Conservation (phyloP, 306 rosid species). For the Psophocarpus tetragonolobus region DNA sequence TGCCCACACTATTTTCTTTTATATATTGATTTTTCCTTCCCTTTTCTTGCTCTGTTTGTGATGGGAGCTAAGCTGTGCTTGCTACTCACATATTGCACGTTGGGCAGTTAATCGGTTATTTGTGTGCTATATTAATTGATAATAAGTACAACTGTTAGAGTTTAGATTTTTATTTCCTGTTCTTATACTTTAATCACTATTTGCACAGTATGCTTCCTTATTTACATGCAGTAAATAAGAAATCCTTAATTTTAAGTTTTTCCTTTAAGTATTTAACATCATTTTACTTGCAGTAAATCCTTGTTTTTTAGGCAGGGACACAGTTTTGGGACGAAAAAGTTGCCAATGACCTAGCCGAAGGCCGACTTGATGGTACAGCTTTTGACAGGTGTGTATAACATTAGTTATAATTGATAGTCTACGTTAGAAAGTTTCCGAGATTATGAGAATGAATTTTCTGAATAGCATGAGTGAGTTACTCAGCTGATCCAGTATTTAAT, state of each 20-base stretch:
- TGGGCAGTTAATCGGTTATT: background rate
- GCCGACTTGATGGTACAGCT: conserved; percentile 79
- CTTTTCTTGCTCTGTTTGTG: background rate
- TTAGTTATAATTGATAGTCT: background rate
- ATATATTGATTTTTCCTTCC: background rate
- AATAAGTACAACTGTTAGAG: too few species aligned
- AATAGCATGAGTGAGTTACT: background rate
- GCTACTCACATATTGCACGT: background rate
- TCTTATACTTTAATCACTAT: background rate
- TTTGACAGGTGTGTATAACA: conserved; percentile 79
- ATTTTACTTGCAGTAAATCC: conserved; percentile 27
- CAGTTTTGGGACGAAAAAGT: conserved; percentile 98
- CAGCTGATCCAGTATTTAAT: background rate
- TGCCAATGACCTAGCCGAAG: conserved; percentile 81
- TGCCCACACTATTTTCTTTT: background rate
- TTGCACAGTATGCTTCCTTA: background rate
- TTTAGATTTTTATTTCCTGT: conserved; percentile 10
- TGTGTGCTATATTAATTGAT: background rate
- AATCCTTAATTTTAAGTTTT: conserved; percentile 9
- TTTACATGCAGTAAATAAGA: background rate
- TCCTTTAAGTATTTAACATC: conserved; percentile 15
- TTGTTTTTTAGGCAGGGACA: conserved; percentile 82
- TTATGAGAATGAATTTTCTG: background rate
- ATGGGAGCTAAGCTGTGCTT: background rate
- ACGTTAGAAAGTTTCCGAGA: background rate